Base-by-base conservation (phyloP, 2,329 filamentous ascomycete species). In the Sarocladium kiliense region DNA sequence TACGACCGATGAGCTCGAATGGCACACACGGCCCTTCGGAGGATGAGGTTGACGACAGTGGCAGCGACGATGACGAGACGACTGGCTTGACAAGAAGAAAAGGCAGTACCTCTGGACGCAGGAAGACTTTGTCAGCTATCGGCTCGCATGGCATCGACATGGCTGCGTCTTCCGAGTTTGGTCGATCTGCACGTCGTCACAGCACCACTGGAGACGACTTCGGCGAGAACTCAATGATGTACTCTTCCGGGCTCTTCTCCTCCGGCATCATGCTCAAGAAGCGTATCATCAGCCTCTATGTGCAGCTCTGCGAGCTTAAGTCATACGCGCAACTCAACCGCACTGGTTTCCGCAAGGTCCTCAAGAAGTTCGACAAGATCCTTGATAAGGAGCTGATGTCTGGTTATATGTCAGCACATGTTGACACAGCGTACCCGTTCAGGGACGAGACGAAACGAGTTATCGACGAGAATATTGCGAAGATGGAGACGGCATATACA, bases 301-400 rank as follows among this genome's bases (percentile, higher is more conserved):
- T 99, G 45, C 88, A 90, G 61, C 77, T 97, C 18, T 97, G 93
- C 73, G 94, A 97, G 70, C 82, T 99, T 64, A 95, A 96, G 68
- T 97, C 93, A 2, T 99, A 92, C 66, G 86, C 92, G 55, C 93
- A 97, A 74, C 83, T 99, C 59, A 99, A 99, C 78, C 88, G 89
- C 72, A 99, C 94, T 0, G 94, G 94, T 12, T 99, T 99, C 73
- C 84, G 87, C 65, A 99, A 99, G 73, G 92, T 96, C 1, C 75
- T 97, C 62, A 99, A 99, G 74, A 99, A 99, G 71, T 99, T 94
- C 66, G 94, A 99, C 78, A 99, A 99, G 77, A 97, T 89, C 56
- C 74, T 96, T 56, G 88, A 97, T 70, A 86, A 87, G 60, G 86
- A 86, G 63, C 77, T 97, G 55, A 91, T 93, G 61, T 76, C 82